Evolutionary conservation across 2,329 filamentous ascomycete species (phyloP).

Genomic region (Colletotrichum sp.): DNA sequence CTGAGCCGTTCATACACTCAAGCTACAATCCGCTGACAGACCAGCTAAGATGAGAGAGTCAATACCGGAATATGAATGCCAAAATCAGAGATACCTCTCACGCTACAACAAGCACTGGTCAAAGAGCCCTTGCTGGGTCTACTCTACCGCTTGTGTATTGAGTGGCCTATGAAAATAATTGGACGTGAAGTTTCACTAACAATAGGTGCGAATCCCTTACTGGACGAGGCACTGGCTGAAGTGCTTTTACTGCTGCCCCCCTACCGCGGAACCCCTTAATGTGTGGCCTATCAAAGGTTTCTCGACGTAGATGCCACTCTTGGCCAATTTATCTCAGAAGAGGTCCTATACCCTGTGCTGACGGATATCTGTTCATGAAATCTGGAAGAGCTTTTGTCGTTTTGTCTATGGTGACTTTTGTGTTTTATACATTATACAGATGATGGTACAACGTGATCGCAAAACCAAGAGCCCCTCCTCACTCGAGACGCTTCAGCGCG

Average conservation of each 20-base stretch:
- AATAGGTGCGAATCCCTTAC: no score
- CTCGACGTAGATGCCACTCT: no score
- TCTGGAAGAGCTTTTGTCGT: neutral
- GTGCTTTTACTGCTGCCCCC: no score
- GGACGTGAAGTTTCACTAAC: no score
- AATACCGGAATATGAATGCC: neutral
- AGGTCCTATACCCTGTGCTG: no score
- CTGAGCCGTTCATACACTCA: neutral
- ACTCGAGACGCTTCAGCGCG: constrained; percentile 53
- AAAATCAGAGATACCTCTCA: neutral
- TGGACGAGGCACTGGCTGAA: no score
- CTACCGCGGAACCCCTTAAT: no score
- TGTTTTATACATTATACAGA: constrained; percentile 19
- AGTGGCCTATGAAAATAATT: no score
- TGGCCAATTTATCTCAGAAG: no score
- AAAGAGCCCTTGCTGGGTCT: no score
- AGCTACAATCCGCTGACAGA: neutral
- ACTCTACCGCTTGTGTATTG: no score
- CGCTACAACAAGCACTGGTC: fast-evolving
- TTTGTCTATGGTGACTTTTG: constrained; percentile 2
- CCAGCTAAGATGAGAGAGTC: neutral
- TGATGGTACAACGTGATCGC: constrained; percentile 12
- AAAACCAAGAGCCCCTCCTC: constrained; percentile 3
- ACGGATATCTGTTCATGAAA: neutral
- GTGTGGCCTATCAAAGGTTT: no score